A percentile compares a stretch with the other conserved stretches of the same genome.
These are phyloP conservation scores for Lachnellula hyalina DNA, from an alignment of 2,329 filamentous ascomycete genomes.

Conservation along the genomic window DNA sequence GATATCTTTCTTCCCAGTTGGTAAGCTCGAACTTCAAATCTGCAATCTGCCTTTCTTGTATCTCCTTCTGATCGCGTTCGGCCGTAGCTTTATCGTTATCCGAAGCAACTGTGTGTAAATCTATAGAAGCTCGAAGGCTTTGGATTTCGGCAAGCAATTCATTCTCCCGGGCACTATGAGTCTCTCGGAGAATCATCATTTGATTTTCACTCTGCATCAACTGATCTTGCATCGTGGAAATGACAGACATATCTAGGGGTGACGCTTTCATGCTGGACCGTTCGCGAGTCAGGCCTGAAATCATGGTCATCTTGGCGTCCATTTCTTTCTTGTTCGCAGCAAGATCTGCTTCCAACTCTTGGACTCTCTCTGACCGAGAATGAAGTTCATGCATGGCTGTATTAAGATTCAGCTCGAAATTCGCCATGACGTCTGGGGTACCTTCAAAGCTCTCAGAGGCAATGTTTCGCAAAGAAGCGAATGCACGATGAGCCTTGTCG, in stretches of 20 bases:
- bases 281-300: slow-evolving; percentile 88
- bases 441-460: slow-evolving; percentile 79
- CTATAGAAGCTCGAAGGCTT: slow-evolving; percentile 45
- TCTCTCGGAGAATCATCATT: slow-evolving; percentile 66
- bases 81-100: slow-evolving; percentile 11
- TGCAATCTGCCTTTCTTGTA: slow-evolving; percentile 40
- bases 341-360: slow-evolving; percentile 82
- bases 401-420: slow-evolving; percentile 87
- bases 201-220: slow-evolving; percentile 81
- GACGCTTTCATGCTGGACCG: slow-evolving; percentile 80
- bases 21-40: slow-evolving; percentile 67
- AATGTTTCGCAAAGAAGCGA: slow-evolving; percentile 83
- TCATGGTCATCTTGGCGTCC: slow-evolving; percentile 94
- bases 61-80: slow-evolving; percentile 25
- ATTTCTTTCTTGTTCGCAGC: slow-evolving; percentile 85
- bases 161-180: slow-evolving; percentile 67
- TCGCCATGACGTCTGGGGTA: slow-evolving; percentile 79
- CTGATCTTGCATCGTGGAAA: slow-evolving; percentile 82
- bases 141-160: slow-evolving; percentile 69
- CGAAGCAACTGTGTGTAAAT: slow-evolving; percentile 14
- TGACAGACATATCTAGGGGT: slow-evolving; percentile 85
- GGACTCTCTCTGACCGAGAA: slow-evolving; percentile 78
- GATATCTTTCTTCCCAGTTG: slow-evolving; percentile 72
- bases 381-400: slow-evolving; percentile 91
- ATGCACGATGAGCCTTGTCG: slow-evolving; percentile 86